These are phyloP conservation scores for Avena insularis DNA, from an alignment of 176 grass and related monocot genomes.

Conservation along the genomic window DNA sequence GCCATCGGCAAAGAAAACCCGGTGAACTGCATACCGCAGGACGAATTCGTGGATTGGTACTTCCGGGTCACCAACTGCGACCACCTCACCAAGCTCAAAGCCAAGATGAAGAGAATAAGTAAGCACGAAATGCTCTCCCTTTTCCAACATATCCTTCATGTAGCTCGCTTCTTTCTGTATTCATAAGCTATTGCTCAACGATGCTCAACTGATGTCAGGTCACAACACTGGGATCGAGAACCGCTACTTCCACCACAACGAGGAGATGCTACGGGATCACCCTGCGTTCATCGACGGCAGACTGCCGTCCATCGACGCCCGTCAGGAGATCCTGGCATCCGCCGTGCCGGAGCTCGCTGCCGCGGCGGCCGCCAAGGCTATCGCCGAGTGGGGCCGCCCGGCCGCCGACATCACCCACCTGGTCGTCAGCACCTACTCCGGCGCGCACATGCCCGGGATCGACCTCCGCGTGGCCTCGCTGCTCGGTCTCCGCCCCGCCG, in stretches of 20 bases:
- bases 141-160: too few species aligned
- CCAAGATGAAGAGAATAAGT: too few species aligned
- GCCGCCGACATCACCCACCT: slow-evolving; percentile 1
- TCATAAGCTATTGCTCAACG: too few species aligned
- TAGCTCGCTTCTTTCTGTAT: too few species aligned
- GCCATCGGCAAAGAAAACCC: too few species aligned
- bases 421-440: not conserved
- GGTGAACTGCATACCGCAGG: too few species aligned
- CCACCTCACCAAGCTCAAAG: too few species aligned
- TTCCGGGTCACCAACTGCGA: too few species aligned
- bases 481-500: not conserved
- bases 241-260: not conserved
- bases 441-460: not conserved
- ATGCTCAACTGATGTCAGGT: not conserved
- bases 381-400: not conserved
- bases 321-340: not conserved
- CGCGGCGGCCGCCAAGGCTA: not conserved
- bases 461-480: not conserved
- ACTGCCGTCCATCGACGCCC: not conserved
- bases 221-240: not conserved
- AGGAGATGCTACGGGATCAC: not conserved
- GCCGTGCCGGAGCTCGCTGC: not conserved
- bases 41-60: too few species aligned
- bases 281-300: not conserved
- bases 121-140: too few species aligned